phyloP scores from a whole-genome alignment of 768 basidiomycete genomes.

The Rhizopogon rudus region DNA sequence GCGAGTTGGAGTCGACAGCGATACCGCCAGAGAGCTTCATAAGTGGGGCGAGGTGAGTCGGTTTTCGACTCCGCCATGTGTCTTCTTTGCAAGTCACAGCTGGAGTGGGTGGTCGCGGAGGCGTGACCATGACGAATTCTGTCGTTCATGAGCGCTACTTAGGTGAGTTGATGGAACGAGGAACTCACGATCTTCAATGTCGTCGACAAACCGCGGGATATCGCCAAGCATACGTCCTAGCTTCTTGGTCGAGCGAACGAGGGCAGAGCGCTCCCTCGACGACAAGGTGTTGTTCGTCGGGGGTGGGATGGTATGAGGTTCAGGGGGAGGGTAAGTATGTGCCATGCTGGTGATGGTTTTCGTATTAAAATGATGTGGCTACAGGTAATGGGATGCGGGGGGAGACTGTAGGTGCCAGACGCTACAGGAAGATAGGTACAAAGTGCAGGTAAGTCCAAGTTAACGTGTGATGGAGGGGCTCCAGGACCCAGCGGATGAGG shows the following conservation, averaged over 20 bases:
- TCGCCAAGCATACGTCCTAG: conserved; percentile 54
- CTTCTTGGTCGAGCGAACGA: conserved; percentile 55
- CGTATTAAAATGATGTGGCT: conserved; percentile 7
- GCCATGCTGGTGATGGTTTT: background rate
- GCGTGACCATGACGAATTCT: conserved; percentile 1
- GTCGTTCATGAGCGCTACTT: background rate
- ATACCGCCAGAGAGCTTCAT: conserved; percentile 11
- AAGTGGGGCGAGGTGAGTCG: conserved; percentile 21
- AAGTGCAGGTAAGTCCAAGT: background rate
- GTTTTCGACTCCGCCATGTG: conserved; percentile 22
- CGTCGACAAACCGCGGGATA: conserved; percentile 54
- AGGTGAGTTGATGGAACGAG: background rate
- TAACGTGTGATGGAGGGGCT: conserved; percentile 3
- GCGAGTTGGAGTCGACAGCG: conserved; percentile 1
- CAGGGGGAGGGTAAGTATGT: conserved; percentile 8
- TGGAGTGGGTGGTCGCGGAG: background rate
- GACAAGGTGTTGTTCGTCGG: conserved; percentile 56
- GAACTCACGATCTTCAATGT: conserved; percentile 2
- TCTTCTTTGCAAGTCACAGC: conserved; percentile 7
- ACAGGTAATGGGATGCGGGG: background rate
- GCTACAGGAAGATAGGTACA: conserved; percentile 7
- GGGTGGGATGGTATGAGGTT: conserved; percentile 40
- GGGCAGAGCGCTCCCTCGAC: conserved; percentile 45
- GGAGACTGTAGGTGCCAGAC: conserved; percentile 21
- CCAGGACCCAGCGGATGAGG: conserved; percentile 13